phyloP scores from a whole-genome alignment of 805 yeast genomes.

The Barnettozyma wickerhamii region DNA sequence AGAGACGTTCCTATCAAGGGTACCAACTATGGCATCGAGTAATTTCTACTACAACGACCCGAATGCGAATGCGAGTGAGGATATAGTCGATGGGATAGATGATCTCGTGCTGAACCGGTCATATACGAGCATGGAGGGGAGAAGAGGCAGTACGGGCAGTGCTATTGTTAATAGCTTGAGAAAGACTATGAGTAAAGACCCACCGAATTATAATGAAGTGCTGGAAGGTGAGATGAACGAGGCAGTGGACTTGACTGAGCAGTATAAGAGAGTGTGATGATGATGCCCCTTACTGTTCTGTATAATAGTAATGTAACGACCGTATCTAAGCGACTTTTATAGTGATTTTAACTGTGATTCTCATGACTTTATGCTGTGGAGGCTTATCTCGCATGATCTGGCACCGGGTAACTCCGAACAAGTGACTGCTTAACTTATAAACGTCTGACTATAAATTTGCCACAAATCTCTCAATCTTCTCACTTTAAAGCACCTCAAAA shows the following conservation, averaged over 20 bases:
- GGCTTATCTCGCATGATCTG: neutral
- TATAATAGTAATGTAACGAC: too few species aligned
- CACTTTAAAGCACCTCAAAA: neutral
- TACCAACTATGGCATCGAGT: constrained; percentile 13
- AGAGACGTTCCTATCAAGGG: constrained; percentile 21
- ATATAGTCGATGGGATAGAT: constrained; percentile 15
- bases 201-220: constrained; percentile 33
- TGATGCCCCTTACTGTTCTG: too few species aligned
- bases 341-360: too few species aligned
- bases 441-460: neutral
- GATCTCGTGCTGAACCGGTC: constrained; percentile 3
- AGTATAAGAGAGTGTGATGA: too few species aligned
- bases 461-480: too few species aligned
- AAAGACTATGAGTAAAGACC: constrained; percentile 15
- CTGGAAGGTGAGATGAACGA: constrained; percentile 7
- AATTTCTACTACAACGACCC: constrained; percentile 1
- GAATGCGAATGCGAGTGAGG: constrained; percentile 21
- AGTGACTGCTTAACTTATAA: neutral
- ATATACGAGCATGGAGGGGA: constrained; percentile 1
- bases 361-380: too few species aligned
- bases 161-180: constrained; percentile 3
- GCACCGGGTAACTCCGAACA: neutral
- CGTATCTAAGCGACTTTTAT: too few species aligned
- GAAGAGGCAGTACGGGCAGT: constrained; percentile 8
- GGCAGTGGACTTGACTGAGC: constrained; percentile 19